A percentile compares a stretch with the other conserved stretches of the same genome.
These are phyloP conservation scores for Oxyria digyna DNA, from an alignment of 148 eudicot genomes.

Conservation along the genomic window DNA sequence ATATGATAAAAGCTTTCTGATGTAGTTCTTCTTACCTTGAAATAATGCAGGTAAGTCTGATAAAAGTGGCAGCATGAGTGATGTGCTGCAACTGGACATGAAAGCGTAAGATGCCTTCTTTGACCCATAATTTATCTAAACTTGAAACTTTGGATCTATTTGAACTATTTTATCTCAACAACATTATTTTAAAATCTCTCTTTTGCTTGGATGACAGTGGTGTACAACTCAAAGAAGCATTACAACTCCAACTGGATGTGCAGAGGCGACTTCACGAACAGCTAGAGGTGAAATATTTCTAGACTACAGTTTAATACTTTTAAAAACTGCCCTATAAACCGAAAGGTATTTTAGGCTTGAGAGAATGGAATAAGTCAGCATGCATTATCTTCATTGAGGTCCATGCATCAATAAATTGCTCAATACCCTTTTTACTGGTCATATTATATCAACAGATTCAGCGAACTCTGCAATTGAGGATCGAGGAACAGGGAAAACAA, in stretches of 20 bases:
- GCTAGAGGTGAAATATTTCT: not conserved
- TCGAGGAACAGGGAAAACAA: constrained; percentile 78
- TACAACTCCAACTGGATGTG: constrained; percentile 10
- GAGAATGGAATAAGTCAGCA: not conserved
- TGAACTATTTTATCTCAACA: not conserved
- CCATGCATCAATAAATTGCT: not conserved
- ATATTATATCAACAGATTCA: constrained; percentile 35
- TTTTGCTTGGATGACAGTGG: not conserved
- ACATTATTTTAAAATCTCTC: not conserved
- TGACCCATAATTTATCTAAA: not conserved
- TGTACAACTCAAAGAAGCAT: constrained; percentile 8
- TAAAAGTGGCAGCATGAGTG: constrained; percentile 6
- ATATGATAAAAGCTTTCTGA: not conserved
- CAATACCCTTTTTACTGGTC: not conserved
- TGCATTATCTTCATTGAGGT: not conserved
- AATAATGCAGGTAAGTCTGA: constrained; percentile 3
- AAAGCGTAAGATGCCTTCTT: not conserved
- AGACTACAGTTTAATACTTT: not conserved
- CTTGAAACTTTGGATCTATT: not conserved
- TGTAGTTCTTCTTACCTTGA: not conserved
- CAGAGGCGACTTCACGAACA: constrained; percentile 10
- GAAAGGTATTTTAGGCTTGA: not conserved
- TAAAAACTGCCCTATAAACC: not conserved
- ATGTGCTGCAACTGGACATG: constrained; percentile 3
- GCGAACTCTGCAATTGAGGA: constrained; percentile 60